Conservation (phyloP, 345 rosid species). For the Salix viminalis region DNA sequence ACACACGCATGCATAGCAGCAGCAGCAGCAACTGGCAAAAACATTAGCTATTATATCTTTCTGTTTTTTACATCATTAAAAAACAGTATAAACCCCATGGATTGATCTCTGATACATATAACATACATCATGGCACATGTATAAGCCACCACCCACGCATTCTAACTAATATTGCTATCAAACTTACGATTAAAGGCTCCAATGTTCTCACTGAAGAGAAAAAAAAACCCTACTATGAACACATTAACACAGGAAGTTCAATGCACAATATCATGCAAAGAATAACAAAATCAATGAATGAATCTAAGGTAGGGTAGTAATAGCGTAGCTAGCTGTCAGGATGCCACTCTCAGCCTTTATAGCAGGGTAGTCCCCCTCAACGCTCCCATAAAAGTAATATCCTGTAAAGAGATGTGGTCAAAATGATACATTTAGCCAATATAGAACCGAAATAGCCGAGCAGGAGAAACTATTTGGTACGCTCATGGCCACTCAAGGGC, state of each 20-base stretch:
- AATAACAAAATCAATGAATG: slow-evolving; percentile 13
- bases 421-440: background rate
- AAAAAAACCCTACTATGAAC: slow-evolving; percentile 1
- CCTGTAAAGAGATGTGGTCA: slow-evolving; percentile 22
- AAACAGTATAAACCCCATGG: background rate
- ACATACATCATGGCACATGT: background rate
- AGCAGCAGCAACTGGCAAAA: background rate
- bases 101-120: background rate
- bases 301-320: background rate
- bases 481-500: background rate
- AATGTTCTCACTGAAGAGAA: background rate
- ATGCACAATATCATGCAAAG: slow-evolving; percentile 11
- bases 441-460: background rate
- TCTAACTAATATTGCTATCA: background rate
- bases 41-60: background rate
- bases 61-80: background rate
- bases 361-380: slow-evolving; percentile 4
- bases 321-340: background rate
- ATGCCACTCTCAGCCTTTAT: slow-evolving; percentile 2
- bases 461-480: background rate
- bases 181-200: background rate
- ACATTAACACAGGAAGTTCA: slow-evolving; percentile 13
- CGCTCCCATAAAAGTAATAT: slow-evolving; percentile 5
- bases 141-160: background rate
- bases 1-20: background rate